Evolutionary conservation across 2,329 filamentous ascomycete species (phyloP), one percentile per base, ranked within the genome.

Genomic region (Fusarium torreyae): DNA sequence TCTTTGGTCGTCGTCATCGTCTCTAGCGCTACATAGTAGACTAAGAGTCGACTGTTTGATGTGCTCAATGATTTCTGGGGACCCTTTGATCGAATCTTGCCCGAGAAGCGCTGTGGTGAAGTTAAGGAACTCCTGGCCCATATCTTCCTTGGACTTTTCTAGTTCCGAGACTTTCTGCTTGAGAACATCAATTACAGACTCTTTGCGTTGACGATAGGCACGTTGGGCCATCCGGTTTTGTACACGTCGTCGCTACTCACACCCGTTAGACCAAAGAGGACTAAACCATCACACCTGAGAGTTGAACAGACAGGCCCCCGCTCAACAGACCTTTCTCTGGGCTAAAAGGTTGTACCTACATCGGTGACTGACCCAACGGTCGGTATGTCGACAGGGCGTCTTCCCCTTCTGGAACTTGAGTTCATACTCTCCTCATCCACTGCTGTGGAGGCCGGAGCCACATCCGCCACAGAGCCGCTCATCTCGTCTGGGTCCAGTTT

Each of bases 221-320:
- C 59, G 59, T 22, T 63, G 59, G 3, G 57, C 59, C 57, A 63
- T 63, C 0, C 59, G 57, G 5, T 63, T 63, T 11, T 63, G 59
- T 9, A 62, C n/a, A 13, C 59, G 36, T 8, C 57, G 40, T 6
- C 57, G 48, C 59, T 63, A 31, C 7, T 1, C 26, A 28, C 3
- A 1, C 2, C 18, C 22, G 59, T 46, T 15, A 45, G 34, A 18
- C 10, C 0, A 7, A 4, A 7, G 9, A 28, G 3, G 7, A 28
- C 26, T 28, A 28, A 28, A 24, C 22, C 22, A 24, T 7, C 22
- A 24, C 22, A 24, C 22, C 22, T 24, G 22, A 24, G 5, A 24
- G 22, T 24, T 24, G 22, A 24, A 7, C 22, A 24, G 22, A 24
- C 22, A 24, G 7, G 22, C 22, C 22, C 22, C 22, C 22, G 22